Base-by-base conservation (phyloP, 2,329 filamentous ascomycete genomes). In the Rhynchosporium agropyri region DNA sequence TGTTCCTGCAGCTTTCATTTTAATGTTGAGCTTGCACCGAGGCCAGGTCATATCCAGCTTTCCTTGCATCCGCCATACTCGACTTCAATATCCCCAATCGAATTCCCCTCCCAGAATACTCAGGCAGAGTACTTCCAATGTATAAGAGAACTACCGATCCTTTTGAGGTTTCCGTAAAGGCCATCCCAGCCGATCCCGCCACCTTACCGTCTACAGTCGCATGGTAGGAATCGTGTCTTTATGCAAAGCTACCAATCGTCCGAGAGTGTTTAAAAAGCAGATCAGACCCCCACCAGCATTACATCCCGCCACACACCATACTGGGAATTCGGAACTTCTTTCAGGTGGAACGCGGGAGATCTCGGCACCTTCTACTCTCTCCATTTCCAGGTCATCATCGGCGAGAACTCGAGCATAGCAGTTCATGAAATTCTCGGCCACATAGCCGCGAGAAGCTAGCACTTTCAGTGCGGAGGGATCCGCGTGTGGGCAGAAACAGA, bases 1-100 rank as follows among this genome's bases (percentile, higher is more conserved):
- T 63, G 45, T 57, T 63, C 12, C 61, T 60, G 8, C 29, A 63
- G 46, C 56, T 63, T 7, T 49, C 50, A 57, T 60, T 56, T 4
- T 28, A 31, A 26, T 56, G 61, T 33, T 57, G n/a, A 13, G 57
- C 61, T 5, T 42, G 28, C 15, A 55, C 42, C 9, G 49, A 50
- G 2, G 61, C 61, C 46, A 63, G 46, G 38, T 58, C 46, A 46
- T 20, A 62, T 36, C 60, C 60, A 12, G 36, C 42, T 28, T 61
- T 56, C 59, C 42, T 61, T 42, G 59, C 59, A 51, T 62, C 54
- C 60, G 4, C 15, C 53, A 62, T 20, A 13, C 60, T 50, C 13
- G 26, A 26, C 7, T 45, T 53, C 13, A 62, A 40, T 28, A 62
- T 13, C 28, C 54, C 60, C 15, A 28, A 15, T 48, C 58, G 60